Evolutionary conservation across 768 basidiomycete genomes (phyloP).

Genomic region (Rhizopogon vinicolor): DNA sequence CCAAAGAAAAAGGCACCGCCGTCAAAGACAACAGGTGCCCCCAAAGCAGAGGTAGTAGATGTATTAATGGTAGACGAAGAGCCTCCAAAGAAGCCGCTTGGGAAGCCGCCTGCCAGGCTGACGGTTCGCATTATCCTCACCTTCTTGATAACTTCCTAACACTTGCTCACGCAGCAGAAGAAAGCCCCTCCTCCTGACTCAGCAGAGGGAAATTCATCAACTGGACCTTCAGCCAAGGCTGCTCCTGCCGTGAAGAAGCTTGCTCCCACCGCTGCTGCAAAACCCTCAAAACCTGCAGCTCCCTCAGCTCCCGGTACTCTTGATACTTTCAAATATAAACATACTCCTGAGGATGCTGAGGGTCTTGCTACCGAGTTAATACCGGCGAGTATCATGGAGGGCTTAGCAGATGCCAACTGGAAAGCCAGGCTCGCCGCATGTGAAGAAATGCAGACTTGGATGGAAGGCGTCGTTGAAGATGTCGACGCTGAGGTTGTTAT

Average conservation of each 20-base stretch:
- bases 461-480: constrained; percentile 58
- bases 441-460: constrained; percentile 83
- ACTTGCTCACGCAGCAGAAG: constrained; percentile 38
- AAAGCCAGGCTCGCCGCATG: constrained; percentile 84
- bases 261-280: constrained; percentile 31
- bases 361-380: constrained; percentile 66
- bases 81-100: constrained; percentile 37
- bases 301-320: constrained; percentile 48
- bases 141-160: background rate
- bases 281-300: constrained; percentile 44
- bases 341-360: constrained; percentile 91
- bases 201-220: constrained; percentile 17
- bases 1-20: constrained; percentile 33
- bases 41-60: constrained; percentile 14
- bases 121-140: constrained; percentile 22
- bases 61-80: constrained; percentile 22
- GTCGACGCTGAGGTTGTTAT: constrained; percentile 88
- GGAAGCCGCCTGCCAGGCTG: constrained; percentile 49
- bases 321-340: constrained; percentile 89
- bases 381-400: constrained; percentile 63
- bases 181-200: constrained; percentile 39
- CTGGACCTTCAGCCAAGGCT: constrained; percentile 20
- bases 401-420: constrained; percentile 89
- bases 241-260: constrained; percentile 41
- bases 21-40: constrained; percentile 15